Base-by-base conservation (phyloP, 805 yeast genomes). In the Schwanniomyces vanrijiae region DNA sequence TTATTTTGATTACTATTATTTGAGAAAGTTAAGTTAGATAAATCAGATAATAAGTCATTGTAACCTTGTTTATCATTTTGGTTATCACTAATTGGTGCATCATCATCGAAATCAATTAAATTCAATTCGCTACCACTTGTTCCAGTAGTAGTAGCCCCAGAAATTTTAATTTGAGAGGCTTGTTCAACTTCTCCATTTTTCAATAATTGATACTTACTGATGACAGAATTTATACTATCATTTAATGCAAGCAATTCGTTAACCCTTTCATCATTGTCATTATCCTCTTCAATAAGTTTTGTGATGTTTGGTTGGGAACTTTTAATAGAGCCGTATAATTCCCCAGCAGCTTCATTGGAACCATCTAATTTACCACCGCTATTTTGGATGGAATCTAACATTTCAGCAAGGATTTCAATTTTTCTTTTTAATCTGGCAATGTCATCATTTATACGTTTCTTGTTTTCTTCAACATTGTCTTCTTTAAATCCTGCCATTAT, bases 401-500 rank as follows among this genome's bases (percentile, higher is more conserved):
- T 91, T 56, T 92, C 97, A 46, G 85, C 84, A 51, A 94, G 81
- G 38, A 94, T 75, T 53, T 88, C 96, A 11, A 90, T 88, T 68
- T 94, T 94, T 47, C 96, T 80, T 56, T 82, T 84, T 58, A 94
- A 77, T 62, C 88, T 85, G 41, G 87, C 89, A 44, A 94, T 75
- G 60, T 94, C 98, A 53, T 86, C 89, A 28, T 85, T 83, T 28
- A 91, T 86, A 56, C 87, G 82, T 47, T 87, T 88, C 60, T 82
- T 83, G 54, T 90, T 87, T 57, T 84, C 88, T 45, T 82, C 81
- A 16, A 78, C 72, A 50, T 83, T 81, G 63, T 90, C 96, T 59
- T 88, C 90, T 65, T 88, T 88, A 74, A 90, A 94, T 5, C 99
- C 99, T 4, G 98, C 96, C 97, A 94, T 90, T 55, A 94, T 83